phyloP scores from a whole-genome alignment of 1,139 yeast species.

The Pneumocystis oryctolagi region DNA sequence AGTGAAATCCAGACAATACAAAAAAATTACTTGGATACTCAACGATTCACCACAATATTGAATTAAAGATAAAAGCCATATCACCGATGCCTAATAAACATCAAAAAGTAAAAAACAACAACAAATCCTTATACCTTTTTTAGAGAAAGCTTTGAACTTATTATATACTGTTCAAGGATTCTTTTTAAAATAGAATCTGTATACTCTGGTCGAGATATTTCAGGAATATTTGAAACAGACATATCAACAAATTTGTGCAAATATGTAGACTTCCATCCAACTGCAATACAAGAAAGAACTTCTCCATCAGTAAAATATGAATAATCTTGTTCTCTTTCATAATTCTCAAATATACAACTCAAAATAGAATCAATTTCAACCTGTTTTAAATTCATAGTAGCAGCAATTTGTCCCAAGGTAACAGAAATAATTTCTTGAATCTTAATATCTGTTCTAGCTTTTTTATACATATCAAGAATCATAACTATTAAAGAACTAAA shows the following conservation, averaged over 20 bases:
- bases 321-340: constrained; percentile 1
- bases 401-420: background rate
- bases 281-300: constrained; percentile 53
- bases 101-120: background rate
- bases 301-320: constrained; percentile 60
- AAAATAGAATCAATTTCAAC: background rate
- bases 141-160: constrained; percentile 54
- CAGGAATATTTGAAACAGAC: background rate
- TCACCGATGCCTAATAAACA: constrained; percentile 44
- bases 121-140: constrained; percentile 26
- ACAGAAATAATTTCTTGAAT: background rate
- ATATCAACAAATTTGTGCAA: background rate
- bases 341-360: background rate
- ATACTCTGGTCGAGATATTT: background rate
- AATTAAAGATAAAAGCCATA: constrained; percentile 69
- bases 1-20: background rate
- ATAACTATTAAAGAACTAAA: background rate
- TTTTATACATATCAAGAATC: background rate
- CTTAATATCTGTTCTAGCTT: background rate
- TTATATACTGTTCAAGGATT: constrained; percentile 29
- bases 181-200: background rate
- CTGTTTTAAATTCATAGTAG: background rate
- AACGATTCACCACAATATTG: constrained; percentile 49
- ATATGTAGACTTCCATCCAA: constrained; percentile 57
- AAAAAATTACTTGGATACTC: background rate